phyloP scores from a whole-genome alignment of 805 yeast species.

The Wickerhamomyces chambardii region DNA sequence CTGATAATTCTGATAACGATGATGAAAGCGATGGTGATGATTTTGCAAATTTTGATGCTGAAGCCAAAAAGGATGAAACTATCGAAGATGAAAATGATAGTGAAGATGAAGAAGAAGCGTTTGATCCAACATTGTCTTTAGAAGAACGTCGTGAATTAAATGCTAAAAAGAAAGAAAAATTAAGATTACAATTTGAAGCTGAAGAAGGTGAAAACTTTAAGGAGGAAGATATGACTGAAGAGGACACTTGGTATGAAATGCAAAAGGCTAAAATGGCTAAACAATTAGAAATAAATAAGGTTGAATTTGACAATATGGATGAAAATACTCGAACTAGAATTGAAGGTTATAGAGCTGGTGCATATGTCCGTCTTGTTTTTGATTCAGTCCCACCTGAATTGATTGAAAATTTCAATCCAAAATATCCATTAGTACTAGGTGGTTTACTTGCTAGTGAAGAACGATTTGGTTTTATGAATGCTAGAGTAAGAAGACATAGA shows the following conservation, averaged over 20 bases:
- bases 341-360: slow-evolving; percentile 91
- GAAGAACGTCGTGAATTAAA: slow-evolving; percentile 74
- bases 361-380: slow-evolving; percentile 85
- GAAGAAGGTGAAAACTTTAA: slow-evolving; percentile 64
- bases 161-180: slow-evolving; percentile 83
- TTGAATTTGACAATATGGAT: slow-evolving; percentile 69
- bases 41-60: slow-evolving; percentile 40
- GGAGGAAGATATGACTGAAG: slow-evolving; percentile 76
- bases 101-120: slow-evolving; percentile 20
- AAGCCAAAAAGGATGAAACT: slow-evolving; percentile 27
- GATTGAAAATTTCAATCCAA: slow-evolving; percentile 77
- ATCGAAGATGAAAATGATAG: slow-evolving; percentile 24
- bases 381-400: slow-evolving; percentile 84
- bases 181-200: slow-evolving; percentile 84
- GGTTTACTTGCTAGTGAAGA: slow-evolving; percentile 88
- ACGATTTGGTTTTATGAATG: slow-evolving; percentile 87
- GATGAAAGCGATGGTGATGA: slow-evolving; percentile 31
- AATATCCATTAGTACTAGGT: slow-evolving; percentile 80
- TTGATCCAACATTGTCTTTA: slow-evolving; percentile 34
- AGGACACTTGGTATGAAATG: slow-evolving; percentile 95
- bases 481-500: slow-evolving; percentile 93
- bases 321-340: slow-evolving; percentile 66
- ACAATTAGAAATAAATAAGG: slow-evolving; percentile 87
- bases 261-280: slow-evolving; percentile 97
- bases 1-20: slow-evolving; percentile 21